These are phyloP conservation scores for Botrytis sinoallii DNA, from an alignment of 2,329 filamentous ascomycete genomes.

Conservation along the genomic window DNA sequence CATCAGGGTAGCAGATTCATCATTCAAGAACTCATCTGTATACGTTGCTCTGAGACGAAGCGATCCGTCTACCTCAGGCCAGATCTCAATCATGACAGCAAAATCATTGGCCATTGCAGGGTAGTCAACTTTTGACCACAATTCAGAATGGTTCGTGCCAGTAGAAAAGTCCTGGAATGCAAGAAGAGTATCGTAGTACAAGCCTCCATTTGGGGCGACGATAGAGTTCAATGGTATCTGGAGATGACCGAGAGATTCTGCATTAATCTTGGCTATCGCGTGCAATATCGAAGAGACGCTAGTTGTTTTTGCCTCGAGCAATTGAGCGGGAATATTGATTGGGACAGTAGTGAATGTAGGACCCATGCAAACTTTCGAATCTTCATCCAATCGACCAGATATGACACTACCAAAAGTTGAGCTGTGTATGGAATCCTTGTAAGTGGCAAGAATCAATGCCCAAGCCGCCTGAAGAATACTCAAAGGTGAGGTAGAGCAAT, in stretches of 20 bases:
- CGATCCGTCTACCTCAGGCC: slow-evolving; percentile 5
- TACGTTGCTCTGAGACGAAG: slow-evolving; percentile 5
- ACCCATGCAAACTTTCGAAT: slow-evolving; percentile 7
- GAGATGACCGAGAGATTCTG: not conserved
- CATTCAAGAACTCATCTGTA: slow-evolving; percentile 9
- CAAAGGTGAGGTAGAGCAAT: slow-evolving; percentile 3
- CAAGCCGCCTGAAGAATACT: slow-evolving; percentile 13
- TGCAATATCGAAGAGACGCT: not conserved
- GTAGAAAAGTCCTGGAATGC: slow-evolving; percentile 15
- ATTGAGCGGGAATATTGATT: not conserved
- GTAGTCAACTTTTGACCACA: slow-evolving; percentile 9
- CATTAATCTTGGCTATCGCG: not conserved
- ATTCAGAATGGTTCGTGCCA: not conserved
- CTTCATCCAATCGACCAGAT: slow-evolving; percentile 9
- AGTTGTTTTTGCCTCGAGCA: not conserved
- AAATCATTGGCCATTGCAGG: slow-evolving; percentile 14
- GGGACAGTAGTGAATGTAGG: slow-evolving; percentile 12
- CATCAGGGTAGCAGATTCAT: slow-evolving; percentile 10
- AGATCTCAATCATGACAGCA: slow-evolving; percentile 10
- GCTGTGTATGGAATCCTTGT: slow-evolving; percentile 5
- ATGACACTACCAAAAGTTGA: slow-evolving; percentile 11
- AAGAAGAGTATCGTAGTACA: slow-evolving; percentile 14
- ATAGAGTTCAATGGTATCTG: slow-evolving; percentile 15
- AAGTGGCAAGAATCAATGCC: slow-evolving; percentile 8
- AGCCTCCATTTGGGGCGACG: not conserved